Evolutionary conservation across 495 filamentous ascomycete genomes (phyloP), one percentile per base, ranked within the genome.

Genomic region (Aspergillus nidulans): DNA sequence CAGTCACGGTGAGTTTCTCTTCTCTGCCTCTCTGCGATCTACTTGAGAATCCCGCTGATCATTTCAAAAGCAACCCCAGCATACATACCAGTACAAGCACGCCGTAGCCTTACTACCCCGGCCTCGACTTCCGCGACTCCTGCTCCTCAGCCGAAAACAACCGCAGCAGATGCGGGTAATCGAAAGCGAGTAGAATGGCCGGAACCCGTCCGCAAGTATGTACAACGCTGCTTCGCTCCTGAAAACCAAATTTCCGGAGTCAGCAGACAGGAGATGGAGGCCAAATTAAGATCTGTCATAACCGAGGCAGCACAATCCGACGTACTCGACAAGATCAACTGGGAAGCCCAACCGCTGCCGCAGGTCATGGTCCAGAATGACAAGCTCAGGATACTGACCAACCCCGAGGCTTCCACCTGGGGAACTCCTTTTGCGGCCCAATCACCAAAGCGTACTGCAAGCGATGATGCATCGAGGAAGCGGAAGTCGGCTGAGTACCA

Each of bases 241-340:
- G 83, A 84, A 40, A 85, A 90, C 60, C 71, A 81, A 18, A 77
- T 90, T 49, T 56, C 80, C n/a, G 81, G 81, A 46, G 83, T 96
- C 21, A 66, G 69, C 45, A 76, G 75, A 52, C 59, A 75, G 34
- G 90, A 94, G 26, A 89, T 96, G 79, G 86, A 96, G 64, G 74
- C 75, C 51, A 95, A 91, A 62, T 74, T 97, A 49, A 96, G 92
- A 71, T 68, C 86, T 20, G 84, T 90, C 62, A 97, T 99, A 62
- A 87, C 86, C 46, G 75, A 82, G 25, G 89, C 90, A 34, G 89
- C 88, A 53, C 85, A 90, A 58, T 75, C 70, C 57, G 75, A 86
- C 49, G 77, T 78, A 42, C 79, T 97, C 60, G 75, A 84, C 63
- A 76, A 73, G 15, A 81, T 88, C 56, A 81, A 97, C 75, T 99